These are phyloP conservation scores for Phialophora chinensis DNA, from an alignment of 2,329 filamentous ascomycete species.

Conservation along the genomic window DNA sequence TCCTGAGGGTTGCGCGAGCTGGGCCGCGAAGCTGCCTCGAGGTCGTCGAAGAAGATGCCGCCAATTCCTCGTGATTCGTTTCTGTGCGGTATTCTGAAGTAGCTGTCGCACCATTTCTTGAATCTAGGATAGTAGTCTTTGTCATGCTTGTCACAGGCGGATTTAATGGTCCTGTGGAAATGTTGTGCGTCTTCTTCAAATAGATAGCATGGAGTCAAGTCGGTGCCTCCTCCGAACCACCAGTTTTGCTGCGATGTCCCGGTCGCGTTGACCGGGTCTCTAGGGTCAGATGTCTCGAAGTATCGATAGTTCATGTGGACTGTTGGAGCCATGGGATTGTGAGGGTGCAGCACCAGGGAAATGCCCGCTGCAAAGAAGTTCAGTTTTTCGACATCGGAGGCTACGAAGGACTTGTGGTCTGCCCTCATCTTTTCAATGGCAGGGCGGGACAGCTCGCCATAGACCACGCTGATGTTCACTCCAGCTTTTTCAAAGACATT, in stretches of 20 bases:
- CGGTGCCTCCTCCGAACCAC: constrained; percentile 98
- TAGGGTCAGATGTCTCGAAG: constrained; percentile 90
- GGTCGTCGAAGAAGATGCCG: constrained; percentile 98
- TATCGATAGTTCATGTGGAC: constrained; percentile 99
- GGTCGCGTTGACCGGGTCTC: constrained; percentile 70
- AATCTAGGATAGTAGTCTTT: constrained; percentile 90
- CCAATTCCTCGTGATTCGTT: constrained; percentile 85
- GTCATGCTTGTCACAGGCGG: constrained; percentile 91
- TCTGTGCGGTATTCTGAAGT: constrained; percentile 93
- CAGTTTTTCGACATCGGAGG: constrained; percentile 76
- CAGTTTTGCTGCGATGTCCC: constrained; percentile 64
- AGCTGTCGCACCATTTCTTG: constrained; percentile 98
- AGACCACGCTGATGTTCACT: constrained; percentile 93
- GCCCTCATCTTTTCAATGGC: constrained; percentile 92
- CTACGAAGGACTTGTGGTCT: constrained; percentile 88
- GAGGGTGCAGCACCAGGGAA: constrained; percentile 89
- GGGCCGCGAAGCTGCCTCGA: constrained; percentile 65
- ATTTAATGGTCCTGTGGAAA: constrained; percentile 93
- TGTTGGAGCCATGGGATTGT: constrained; percentile 95
- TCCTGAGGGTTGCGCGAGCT: constrained; percentile 79
- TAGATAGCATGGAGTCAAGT: constrained; percentile 89
- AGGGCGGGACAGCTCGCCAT: constrained; percentile 83
- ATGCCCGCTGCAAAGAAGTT: constrained; percentile 96
- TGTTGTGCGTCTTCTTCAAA: constrained; percentile 97
- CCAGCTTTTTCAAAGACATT: constrained; percentile 98